A percentile compares a stretch with the other conserved stretches of the same genome.
Evolutionary conservation across 1,139 yeast genomes (phyloP).

Genomic region (Sporopachydermia cereana): DNA sequence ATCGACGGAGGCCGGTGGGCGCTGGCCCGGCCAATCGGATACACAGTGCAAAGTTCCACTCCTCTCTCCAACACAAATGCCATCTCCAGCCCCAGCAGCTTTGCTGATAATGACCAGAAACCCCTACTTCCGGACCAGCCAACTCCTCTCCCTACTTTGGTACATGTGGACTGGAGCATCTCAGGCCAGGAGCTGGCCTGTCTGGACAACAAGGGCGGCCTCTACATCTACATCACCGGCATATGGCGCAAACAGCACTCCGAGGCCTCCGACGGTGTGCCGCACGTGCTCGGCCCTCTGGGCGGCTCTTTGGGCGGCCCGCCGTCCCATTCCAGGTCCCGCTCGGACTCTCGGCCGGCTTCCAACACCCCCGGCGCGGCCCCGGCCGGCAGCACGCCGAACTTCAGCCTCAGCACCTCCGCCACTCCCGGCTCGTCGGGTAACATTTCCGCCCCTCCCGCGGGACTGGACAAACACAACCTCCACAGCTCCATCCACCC

Average conservation of each 20-base stretch:
- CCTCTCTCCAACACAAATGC: too few relatives aligned
- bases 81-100: too few relatives aligned
- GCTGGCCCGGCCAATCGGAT: constrained; percentile 40
- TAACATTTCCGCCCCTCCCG: too few relatives aligned
- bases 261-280: neutral
- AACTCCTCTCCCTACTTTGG: constrained; percentile 16
- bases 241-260: constrained; percentile 8
- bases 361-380: too few relatives aligned
- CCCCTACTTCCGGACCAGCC: neutral
- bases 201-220: constrained; percentile 27
- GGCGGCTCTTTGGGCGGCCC: too few relatives aligned
- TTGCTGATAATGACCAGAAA: too few relatives aligned
- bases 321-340: too few relatives aligned
- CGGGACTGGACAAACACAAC: constrained; percentile 18
- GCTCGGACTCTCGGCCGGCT: neutral
- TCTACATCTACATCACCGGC: constrained; percentile 1
- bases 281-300: too few relatives aligned
- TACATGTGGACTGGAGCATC: constrained; percentile 30
- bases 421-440: too few relatives aligned
- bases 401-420: too few relatives aligned
- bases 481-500: constrained; percentile 18
- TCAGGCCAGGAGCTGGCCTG: constrained; percentile 30
- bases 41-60: too few relatives aligned
- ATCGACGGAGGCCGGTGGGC: constrained; percentile 38
- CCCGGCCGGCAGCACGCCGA: too few relatives aligned